Base-by-base conservation (phyloP, 441 rosid species). In the Lepidium campestre region DNA sequence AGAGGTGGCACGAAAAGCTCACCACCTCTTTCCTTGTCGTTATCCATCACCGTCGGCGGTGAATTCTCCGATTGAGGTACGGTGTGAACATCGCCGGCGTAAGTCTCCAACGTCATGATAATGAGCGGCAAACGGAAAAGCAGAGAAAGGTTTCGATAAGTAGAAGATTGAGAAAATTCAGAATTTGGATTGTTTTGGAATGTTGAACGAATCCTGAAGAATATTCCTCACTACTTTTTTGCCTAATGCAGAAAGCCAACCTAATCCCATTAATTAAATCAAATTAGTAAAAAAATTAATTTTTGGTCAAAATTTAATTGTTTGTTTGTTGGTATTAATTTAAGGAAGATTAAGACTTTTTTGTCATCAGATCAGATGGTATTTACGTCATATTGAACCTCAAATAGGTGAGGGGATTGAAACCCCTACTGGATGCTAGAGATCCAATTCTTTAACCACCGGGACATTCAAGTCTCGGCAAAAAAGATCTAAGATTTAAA, bases 1-100 rank as follows among this genome's bases (percentile, higher is more conserved):
- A 82, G 81, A 55, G 89, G 87, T 1, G 87, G 89, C 32, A 82
- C 82, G 70, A 79, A 79, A 13, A 81, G 68, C 67, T 79, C 80
- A 54, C 77, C 80, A 0, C 68, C 77, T 71, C 52, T 71, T 35
- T 77, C 81, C n/a, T 32, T 66, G 7, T 65, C 81, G n/a, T 6
- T 32, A 25, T 71, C 75, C 23, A 53, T 76, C 42, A 63, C 71
- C 7, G 20, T 48, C 34, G 48, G 68, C 7, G 10, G 59, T 10
- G 68, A 44, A 10, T 66, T 59, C 12, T 68, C 73, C 41, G 68
- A 71, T 41, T 76, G 76, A 10, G 49, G 65, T 4, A 67, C 68
- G 36, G 67, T 41, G 75, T 67, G 52, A 42, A 40, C 55, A 69
- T 74, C 73, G 46, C 70, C 82, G 27, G 31, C 68, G 40, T 61